A percentile compares a stretch with the other conserved stretches of the same genome.
phyloP scores from a whole-genome alignment of 805 yeast genomes.

The Tetrapisispora fleetii region DNA sequence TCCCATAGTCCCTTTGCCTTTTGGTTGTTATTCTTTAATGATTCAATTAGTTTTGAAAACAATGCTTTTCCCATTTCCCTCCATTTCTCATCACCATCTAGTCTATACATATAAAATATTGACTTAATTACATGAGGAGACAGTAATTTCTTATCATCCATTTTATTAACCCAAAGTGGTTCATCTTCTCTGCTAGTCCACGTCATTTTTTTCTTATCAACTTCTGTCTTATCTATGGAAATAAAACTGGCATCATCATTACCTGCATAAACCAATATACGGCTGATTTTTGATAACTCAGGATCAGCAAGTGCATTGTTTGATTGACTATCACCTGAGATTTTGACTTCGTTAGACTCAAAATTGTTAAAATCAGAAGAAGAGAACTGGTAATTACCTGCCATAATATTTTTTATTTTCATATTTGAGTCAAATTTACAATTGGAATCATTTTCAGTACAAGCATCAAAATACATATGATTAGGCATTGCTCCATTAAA shows the following conservation, averaged over 20 bases:
- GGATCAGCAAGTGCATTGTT: constrained; percentile 2
- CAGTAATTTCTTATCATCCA: constrained; percentile 34
- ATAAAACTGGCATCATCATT: neutral
- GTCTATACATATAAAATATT: constrained; percentile 46
- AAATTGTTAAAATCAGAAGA: neutral
- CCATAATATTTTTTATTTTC: constrained; percentile 15
- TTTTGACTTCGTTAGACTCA: constrained; percentile 1
- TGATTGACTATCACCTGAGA: constrained; percentile 1
- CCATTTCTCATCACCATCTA: constrained; percentile 51
- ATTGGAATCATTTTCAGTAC: neutral
- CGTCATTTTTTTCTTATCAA: constrained; percentile 4
- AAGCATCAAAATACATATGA: constrained; percentile 21
- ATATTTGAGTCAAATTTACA: constrained; percentile 13
- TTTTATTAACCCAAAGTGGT: constrained; percentile 28
- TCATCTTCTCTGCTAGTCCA: constrained; percentile 26
- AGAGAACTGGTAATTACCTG: constrained; percentile 11
- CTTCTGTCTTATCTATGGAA: constrained; percentile 3
- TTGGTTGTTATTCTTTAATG: constrained; percentile 24
- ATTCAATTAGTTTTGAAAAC: constrained; percentile 32
- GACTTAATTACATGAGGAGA: constrained; percentile 58
- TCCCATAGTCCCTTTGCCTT: constrained; percentile 34
- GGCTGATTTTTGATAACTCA: neutral
- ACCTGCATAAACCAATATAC: neutral
- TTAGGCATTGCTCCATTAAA: constrained; percentile 29
- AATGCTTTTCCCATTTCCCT: constrained; percentile 44